Conservation (phyloP, 164 flowering plant species). For the Chimonanthus salicifolius region DNA sequence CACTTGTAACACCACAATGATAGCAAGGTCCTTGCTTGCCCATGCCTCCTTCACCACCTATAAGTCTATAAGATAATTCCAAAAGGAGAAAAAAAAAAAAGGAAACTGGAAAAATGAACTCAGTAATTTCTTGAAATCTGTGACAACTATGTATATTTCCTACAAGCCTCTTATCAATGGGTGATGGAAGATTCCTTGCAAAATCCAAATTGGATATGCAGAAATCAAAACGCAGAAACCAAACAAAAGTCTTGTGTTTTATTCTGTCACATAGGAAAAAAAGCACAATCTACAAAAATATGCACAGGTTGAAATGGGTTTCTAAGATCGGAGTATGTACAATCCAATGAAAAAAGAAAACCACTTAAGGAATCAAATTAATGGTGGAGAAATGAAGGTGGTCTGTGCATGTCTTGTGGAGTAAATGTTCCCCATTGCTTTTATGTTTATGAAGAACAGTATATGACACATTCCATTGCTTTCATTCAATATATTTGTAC, state of each 20-base stretch:
- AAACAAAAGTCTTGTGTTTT: conserved; percentile 24
- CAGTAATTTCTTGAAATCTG: background rate
- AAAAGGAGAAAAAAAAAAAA: conserved; percentile 4
- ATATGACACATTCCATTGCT: conserved; percentile 30
- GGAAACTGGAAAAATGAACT: conserved; percentile 7
- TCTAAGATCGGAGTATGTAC: conserved; percentile 36
- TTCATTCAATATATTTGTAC: conserved; percentile 2
- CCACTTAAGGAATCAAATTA: conserved; percentile 52
- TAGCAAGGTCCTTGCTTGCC: conserved; percentile 97
- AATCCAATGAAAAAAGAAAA: conserved; percentile 41
- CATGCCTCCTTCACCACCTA: conserved; percentile 37
- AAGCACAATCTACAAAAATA: conserved; percentile 10
- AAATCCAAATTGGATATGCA: conserved; percentile 36
- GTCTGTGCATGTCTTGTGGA: conserved; percentile 15
- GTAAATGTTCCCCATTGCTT: conserved; percentile 12
- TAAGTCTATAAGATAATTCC: background rate
- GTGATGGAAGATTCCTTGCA: conserved; percentile 11
- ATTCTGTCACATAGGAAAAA: conserved; percentile 10
- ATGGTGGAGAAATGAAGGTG: conserved; percentile 43
- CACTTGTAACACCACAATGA: conserved; percentile 99
- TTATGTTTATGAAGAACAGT: conserved; percentile 43
- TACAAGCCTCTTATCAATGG: conserved; percentile 16
- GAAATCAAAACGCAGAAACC: conserved; percentile 22
- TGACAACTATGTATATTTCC: conserved; percentile 3
- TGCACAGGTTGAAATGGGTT: conserved; percentile 30